Evolutionary conservation across 306 rosid species (phyloP), one percentile per base, ranked within the genome.

Genomic region (Quercus cerris): DNA sequence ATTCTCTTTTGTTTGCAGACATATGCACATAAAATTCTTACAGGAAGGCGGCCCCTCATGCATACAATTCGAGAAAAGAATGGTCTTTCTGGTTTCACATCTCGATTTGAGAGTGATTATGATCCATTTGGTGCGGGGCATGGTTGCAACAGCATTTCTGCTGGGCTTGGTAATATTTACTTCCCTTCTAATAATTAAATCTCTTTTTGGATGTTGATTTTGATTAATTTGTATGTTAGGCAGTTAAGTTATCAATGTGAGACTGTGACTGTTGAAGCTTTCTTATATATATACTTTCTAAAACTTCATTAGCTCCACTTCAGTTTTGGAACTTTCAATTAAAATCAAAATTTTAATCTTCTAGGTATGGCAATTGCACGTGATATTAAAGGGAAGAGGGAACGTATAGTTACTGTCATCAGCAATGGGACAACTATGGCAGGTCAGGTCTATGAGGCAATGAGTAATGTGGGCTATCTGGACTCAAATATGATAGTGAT

Each of bases 301-400:
- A 28, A 64, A 17, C 22, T 30, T 30, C 1, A 6, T 64, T 30
- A 28, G 46, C 70, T 30, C 20, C 2, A 14, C 44, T 64, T 64
- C 31, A 30, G 14, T 64, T 64, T 64, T 14, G 33, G 17, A 64
- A 28, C 6, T 64, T 64, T 30, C 22, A 30, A 64, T 17, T 64
- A 14, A n/a, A 30, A 71, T 28, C 22, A 67, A 18, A 14, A 76
- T 44, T 75, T 35, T 83, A 73, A 54, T 46, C 72, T 82, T 85
- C 77, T 81, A 94, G 99, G 99, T 73, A 90, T 94, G 99, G 99
- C 99, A 31, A 83, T 92, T 71, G 97, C 99, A 3, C 90, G 99
- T 66, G 99, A 94, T 80, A 80, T 91, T 28, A 94, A 91, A 79
- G 97, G 99, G 76, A 92, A 93, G 75, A 85, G 90, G 81, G 97